Percentiles rank a stretch among this genome's conserved stretches.
Evolutionary conservation across 2,329 filamentous ascomycete genomes (phyloP).

Genomic region (Diaporthe vexans): DNA sequence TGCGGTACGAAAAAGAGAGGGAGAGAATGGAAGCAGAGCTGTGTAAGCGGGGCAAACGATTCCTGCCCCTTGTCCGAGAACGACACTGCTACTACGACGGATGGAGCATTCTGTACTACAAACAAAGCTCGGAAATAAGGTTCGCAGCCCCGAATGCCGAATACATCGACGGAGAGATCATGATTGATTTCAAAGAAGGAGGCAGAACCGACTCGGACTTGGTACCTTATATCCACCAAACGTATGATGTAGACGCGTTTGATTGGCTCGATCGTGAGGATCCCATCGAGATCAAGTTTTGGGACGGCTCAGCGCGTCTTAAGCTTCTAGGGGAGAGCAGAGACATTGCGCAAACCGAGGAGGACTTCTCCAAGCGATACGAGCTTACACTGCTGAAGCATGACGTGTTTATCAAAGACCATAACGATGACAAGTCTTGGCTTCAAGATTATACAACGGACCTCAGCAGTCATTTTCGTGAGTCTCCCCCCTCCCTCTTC

Average conservation of each 20-base stretch:
- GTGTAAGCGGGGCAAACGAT: not conserved
- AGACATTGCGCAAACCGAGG: not conserved
- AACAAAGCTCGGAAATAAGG: not conserved
- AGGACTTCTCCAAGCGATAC: not conserved
- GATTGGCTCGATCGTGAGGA: not conserved
- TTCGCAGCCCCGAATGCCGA: not conserved
- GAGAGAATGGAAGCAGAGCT: not conserved
- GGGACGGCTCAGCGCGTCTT: not conserved
- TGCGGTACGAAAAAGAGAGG: constrained; percentile 8
- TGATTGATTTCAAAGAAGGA: constrained; percentile 34
- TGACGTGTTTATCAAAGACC: not conserved
- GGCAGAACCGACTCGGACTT: not conserved
- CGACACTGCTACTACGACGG: constrained; percentile 30
- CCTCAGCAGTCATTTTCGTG: not conserved
- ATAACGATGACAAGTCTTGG: not conserved
- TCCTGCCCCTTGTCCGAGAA: not conserved
- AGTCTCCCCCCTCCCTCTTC: not conserved
- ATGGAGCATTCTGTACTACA: not conserved
- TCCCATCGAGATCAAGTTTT: not conserved
- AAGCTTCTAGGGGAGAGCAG: not conserved
- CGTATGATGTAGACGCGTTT: not conserved
- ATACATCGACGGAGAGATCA: constrained; percentile 32
- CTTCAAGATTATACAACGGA: not conserved
- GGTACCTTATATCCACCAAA: not conserved
- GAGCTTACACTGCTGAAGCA: not conserved